These are phyloP conservation scores for Astrocystis sublimbata DNA, from an alignment of 495 filamentous ascomycete genomes.

Conservation along the genomic window DNA sequence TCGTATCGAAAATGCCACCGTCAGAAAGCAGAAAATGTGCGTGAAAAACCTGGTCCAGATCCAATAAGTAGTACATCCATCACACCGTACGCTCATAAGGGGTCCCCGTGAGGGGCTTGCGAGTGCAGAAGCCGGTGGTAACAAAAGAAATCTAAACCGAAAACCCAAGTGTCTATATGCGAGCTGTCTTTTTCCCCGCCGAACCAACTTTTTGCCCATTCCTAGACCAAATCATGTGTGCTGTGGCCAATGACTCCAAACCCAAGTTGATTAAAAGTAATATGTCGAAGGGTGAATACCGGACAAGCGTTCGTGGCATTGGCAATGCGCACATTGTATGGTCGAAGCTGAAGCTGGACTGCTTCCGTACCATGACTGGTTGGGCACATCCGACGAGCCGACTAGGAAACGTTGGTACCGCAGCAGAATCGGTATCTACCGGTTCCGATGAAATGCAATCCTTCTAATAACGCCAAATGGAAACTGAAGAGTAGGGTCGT, in stretches of 20 bases:
- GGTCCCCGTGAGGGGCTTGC: constrained; percentile 31
- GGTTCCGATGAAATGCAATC: background rate
- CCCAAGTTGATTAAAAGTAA: constrained; percentile 26
- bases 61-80: constrained; percentile 31
- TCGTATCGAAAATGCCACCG: constrained; percentile 28
- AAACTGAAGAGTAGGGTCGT: constrained; percentile 7
- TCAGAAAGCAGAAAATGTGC: constrained; percentile 36
- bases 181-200: constrained; percentile 40
- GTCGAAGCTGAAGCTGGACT: background rate
- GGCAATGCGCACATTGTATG: background rate
- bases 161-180: constrained; percentile 47
- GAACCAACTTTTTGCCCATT: constrained; percentile 37
- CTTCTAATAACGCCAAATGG: constrained; percentile 21
- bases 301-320: background rate
- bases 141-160: constrained; percentile 32
- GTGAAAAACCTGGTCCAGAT: constrained; percentile 26
- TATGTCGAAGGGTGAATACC: constrained; percentile 15
- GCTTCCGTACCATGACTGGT: too few species aligned
- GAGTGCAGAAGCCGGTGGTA: constrained; percentile 21
- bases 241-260: constrained; percentile 32
- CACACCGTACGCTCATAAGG: constrained; percentile 19
- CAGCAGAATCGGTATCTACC: background rate
- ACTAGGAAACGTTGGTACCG: background rate
- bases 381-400: background rate
- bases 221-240: constrained; percentile 26